These are phyloP conservation scores for Aspergillus ustus DNA, from an alignment of 2,329 filamentous ascomycete genomes.

Conservation along the genomic window DNA sequence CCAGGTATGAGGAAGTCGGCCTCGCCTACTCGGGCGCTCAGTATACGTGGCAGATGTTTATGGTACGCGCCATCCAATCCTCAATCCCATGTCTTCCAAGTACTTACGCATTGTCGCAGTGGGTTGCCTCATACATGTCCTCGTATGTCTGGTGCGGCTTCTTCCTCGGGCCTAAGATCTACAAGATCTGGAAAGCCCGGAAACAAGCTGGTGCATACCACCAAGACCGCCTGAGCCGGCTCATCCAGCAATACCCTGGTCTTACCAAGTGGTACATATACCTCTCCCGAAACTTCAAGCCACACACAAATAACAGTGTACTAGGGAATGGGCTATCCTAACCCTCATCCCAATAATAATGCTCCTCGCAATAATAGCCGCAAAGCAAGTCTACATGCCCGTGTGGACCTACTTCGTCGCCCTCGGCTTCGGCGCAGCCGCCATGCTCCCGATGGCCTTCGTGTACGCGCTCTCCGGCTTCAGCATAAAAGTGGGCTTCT, in stretches of 20 bases:
- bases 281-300: too few relatives aligned
- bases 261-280: neutral
- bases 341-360: constrained; percentile 56
- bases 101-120: constrained; percentile 61
- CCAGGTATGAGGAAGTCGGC: constrained; percentile 53
- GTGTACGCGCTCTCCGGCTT: constrained; percentile 65
- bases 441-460: constrained; percentile 63
- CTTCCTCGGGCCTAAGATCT: constrained; percentile 4
- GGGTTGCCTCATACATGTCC: constrained; percentile 47
- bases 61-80: neutral
- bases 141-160: constrained; percentile 8
- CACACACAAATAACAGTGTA: neutral
- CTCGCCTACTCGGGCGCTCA: constrained; percentile 64
- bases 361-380: constrained; percentile 44
- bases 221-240: constrained; percentile 23
- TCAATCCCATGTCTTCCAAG: too few relatives aligned
- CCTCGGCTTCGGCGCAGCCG: constrained; percentile 57
- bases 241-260: constrained; percentile 61
- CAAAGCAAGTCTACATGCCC: constrained; percentile 61
- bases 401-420: constrained; percentile 65
- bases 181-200: constrained; percentile 4
- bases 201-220: neutral
- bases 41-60: constrained; percentile 56
- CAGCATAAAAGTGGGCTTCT: constrained; percentile 59
- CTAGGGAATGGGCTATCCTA: constrained; percentile 34